Conservation (phyloP, 2,329 filamentous ascomycete genomes). For the Pochonia chlamydosporia region DNA sequence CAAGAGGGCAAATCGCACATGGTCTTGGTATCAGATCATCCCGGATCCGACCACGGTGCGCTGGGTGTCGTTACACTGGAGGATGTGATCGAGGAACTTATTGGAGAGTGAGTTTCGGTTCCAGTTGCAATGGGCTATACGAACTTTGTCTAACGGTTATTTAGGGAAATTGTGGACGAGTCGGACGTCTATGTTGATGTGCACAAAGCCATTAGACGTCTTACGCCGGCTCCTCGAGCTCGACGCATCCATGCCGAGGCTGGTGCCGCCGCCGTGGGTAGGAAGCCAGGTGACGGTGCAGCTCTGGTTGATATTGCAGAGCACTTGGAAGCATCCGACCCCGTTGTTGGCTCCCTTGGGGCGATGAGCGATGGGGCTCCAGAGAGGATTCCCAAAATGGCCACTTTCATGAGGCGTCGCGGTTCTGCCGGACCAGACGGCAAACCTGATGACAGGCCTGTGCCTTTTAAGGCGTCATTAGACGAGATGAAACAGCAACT, state of each 20-base stretch:
- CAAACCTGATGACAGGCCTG: slow-evolving; percentile 33
- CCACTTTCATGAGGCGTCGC: slow-evolving; percentile 55
- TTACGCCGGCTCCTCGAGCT: slow-evolving; percentile 76
- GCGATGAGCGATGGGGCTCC: slow-evolving; percentile 32
- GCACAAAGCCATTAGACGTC: slow-evolving; percentile 91
- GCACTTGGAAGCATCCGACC: slow-evolving; percentile 28
- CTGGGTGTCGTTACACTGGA: slow-evolving; percentile 93
- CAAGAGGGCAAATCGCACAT: slow-evolving; percentile 99
- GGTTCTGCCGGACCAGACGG: slow-evolving; percentile 51
- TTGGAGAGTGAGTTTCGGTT: slow-evolving; percentile 72
- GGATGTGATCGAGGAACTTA: slow-evolving; percentile 97
- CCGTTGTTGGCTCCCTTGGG: slow-evolving; percentile 28
- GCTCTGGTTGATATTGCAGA: slow-evolving; percentile 34
- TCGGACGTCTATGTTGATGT: slow-evolving; percentile 98
- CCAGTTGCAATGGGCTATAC: not conserved
- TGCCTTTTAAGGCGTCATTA: slow-evolving; percentile 54
- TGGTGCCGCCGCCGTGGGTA: slow-evolving; percentile 25
- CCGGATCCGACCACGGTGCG: slow-evolving; percentile 86
- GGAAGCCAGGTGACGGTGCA: slow-evolving; percentile 22
- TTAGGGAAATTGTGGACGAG: slow-evolving; percentile 94
- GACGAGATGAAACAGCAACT: slow-evolving; percentile 59
- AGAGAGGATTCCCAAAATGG: slow-evolving; percentile 43
- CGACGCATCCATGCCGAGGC: slow-evolving; percentile 41
- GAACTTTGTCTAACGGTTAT: slow-evolving; percentile 14
- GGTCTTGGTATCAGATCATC: slow-evolving; percentile 87